Evolutionary conservation across 148 eudicot genomes (phyloP), one percentile per base, ranked within the genome.

Genomic region (Vaccinium myrtillus): DNA sequence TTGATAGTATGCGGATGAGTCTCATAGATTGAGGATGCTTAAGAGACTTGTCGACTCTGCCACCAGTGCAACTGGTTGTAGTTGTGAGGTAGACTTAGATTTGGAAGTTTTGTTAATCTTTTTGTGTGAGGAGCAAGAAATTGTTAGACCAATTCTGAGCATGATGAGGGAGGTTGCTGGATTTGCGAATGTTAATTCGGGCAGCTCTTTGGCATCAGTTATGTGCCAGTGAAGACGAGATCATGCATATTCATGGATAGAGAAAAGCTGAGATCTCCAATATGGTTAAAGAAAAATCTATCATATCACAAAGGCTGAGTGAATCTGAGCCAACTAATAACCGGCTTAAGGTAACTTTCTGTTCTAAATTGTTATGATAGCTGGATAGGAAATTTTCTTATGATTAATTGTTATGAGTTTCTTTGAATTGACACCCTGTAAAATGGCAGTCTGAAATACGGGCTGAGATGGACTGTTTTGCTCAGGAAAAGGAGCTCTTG

Each of bases 161-260:
- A 94, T 97, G 98, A 93, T 94, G 91, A 87, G 96, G 70, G 98
- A 94, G 90, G 93, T 92, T 90, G 98, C 94, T 53, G 99, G 93
- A 86, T 93, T 91, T 87, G 99, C 99, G 84, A 97, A 95, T 91
- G 94, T 93, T 82, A 96, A 94, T 83, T 32, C 93, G 98, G 80
- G 98, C 96, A 69, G 93, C 99, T 81, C 98, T 97, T 91, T 95
- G 99, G 99, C 98, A 95, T 92, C 98, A 95, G 89, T 79, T 95
- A 78, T 95, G 99, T 90, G 87, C 93, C 93, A 95, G 90, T 88
- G 98, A 97, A 91, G 98, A 94, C 83, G 96, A 97, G 86, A 90
- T 95, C 90, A 84, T 91, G 79, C 94, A 90, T 71, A 73, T 95
- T 85, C 98, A 94, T 78, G 98, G n/a, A n/a, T n/a, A n/a, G n/a